phyloP scores from a whole-genome alignment of 805 yeast genomes.

The Pichia pseudocactophila region DNA sequence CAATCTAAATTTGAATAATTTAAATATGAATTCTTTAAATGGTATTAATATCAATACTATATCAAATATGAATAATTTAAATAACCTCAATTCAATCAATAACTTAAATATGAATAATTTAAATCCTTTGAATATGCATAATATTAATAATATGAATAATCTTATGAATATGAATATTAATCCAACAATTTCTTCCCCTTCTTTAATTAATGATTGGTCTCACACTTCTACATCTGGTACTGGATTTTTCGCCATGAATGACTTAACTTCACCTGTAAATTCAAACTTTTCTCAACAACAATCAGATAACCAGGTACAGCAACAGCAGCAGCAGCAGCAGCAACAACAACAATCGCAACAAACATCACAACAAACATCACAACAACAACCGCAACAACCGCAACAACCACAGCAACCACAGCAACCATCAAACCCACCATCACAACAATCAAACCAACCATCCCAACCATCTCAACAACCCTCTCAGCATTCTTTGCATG shows the following conservation, averaged over 20 bases:
- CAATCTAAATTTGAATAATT: neutral
- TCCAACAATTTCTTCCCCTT: constrained; percentile 4
- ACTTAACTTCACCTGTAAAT: no score
- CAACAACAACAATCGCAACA: constrained; percentile 9
- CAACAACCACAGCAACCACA: constrained; percentile 7
- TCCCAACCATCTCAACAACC: no score
- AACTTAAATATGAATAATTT: no score
- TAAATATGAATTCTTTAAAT: neutral
- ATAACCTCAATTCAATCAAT: no score
- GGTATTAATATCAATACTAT: neutral
- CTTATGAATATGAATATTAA: neutral
- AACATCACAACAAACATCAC: constrained; percentile 6
- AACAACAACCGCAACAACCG: constrained; percentile 5
- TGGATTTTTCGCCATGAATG: no score
- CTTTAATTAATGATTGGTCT: constrained; percentile 10
- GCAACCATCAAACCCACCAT: constrained; percentile 5
- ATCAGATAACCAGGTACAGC: neutral
- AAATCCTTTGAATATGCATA: no score
- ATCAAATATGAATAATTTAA: neutral
- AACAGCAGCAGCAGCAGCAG: constrained; percentile 12
- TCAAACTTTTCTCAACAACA: no score
- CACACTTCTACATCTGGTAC: constrained; percentile 1
- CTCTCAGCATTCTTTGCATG: no score
- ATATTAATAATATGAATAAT: no score
- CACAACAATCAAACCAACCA: neutral